Evolutionary conservation across 441 rosid genomes (phyloP).

Genomic region (Corymbia calophylla): DNA sequence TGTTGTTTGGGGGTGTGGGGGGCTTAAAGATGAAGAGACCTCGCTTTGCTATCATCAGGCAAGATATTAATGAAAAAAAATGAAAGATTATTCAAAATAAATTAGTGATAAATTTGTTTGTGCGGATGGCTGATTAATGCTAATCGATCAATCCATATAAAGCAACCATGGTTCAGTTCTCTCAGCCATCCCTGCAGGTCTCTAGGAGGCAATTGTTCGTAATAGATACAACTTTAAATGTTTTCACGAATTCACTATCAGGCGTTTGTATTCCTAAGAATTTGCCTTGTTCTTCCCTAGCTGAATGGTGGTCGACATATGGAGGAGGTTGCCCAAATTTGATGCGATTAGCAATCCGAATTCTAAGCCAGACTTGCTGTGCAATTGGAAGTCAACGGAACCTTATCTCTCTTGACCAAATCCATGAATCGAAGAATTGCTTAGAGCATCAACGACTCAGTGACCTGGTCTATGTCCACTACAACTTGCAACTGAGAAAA

Average conservation of each 20-base stretch:
- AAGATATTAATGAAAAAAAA: not conserved
- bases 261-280: not conserved
- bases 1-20: not conserved
- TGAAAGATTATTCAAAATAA: not conserved
- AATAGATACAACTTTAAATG: not conserved
- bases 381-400: conserved; percentile 32
- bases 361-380: conserved; percentile 80
- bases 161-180: not conserved
- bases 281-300: conserved; percentile 19
- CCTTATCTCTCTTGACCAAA: conserved; percentile 31
- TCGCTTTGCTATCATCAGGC: not conserved
- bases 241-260: not conserved
- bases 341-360: conserved; percentile 66
- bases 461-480: conserved; percentile 55
- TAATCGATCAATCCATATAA: not conserved
- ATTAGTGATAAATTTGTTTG: not conserved
- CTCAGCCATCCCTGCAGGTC: not conserved
- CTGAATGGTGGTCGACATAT: conserved; percentile 97
- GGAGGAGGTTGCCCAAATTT: conserved; percentile 92
- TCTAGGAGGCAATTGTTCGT: not conserved
- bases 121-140: not conserved
- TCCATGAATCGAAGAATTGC: conserved; percentile 44
- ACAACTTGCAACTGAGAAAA: conserved; percentile 49
- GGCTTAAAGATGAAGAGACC: not conserved
- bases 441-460: conserved; percentile 49